Evolutionary conservation across 2,329 filamentous ascomycete genomes (phyloP), one percentile per base, ranked within the genome.

Genomic region (Erysiphe pulchra): DNA sequence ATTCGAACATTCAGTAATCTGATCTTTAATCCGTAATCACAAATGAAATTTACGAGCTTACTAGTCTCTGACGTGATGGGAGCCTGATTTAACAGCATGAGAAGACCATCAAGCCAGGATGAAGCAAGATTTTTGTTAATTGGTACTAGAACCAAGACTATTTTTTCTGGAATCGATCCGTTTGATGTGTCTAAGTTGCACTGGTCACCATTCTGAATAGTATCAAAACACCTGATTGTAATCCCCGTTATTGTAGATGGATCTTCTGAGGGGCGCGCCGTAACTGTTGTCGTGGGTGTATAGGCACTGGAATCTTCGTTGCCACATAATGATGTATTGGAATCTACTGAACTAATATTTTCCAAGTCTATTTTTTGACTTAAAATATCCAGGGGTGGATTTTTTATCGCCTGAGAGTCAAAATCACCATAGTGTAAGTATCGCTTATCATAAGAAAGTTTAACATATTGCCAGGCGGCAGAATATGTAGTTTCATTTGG

Each of bases 21-120:
- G 50, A 98, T 92, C 65, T 92, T 92, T 50, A 95, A 65, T 4
- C 90, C 86, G 58, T 93, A 95, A 53, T 92, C 81, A 56, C 77
- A 76, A 48, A 95, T 81, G 54, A 94, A 65, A 46, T 77, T 75
- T 46, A 94, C 78, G 50, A 95, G 65, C 61, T 90, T 92, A 58
- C 80, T 87, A 33, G 90, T 95, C 63, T 95, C 87, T 2, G 85
- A 75, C n/a, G 90, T 98, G 58, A 98, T 94, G 17, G 90, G 90
- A 48, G 86, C 75, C 61, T 98, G 90, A 57, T 92, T 85, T 20
- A 98, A 69, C 46, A 98, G 68, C 85, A 98, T 92, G 47, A 95
- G 69, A 51, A 98, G 64, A 1, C 90, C 90, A 59, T 98, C 90
- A 5, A 98, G 69, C 90, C 90, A 98, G 62, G 98, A 90, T 0